phyloP scores from a whole-genome alignment of 2,329 filamentous ascomycete genomes.

The Alternaria brassicae region DNA sequence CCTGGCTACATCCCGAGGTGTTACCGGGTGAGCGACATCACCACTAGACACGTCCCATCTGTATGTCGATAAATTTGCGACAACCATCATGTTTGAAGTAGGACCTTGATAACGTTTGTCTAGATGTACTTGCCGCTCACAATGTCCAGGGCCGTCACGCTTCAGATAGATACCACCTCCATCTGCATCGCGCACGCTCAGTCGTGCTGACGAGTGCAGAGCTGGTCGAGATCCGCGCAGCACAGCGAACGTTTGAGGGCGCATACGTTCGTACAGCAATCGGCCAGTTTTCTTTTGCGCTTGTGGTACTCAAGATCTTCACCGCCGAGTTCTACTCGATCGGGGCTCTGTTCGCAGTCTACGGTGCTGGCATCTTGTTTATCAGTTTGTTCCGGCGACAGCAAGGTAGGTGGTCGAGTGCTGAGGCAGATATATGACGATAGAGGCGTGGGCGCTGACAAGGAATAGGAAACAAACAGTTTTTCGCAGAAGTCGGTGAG shows the following conservation, averaged over 20 bases:
- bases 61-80: neutral
- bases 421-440: neutral
- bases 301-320: constrained; percentile 96
- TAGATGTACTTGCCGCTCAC: neutral
- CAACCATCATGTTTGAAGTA: constrained; percentile 29
- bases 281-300: constrained; percentile 91
- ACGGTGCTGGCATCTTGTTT: constrained; percentile 82
- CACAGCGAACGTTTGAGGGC: constrained; percentile 95
- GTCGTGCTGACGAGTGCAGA: constrained; percentile 83
- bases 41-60: neutral
- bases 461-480: constrained; percentile 76
- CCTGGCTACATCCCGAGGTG: neutral
- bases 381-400: constrained; percentile 86
- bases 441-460: constrained; percentile 17
- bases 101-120: neutral
- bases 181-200: constrained; percentile 82
- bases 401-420: constrained; percentile 60
- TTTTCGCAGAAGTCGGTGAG: constrained; percentile 73
- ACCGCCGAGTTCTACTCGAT: constrained; percentile 96
- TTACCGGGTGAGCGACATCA: neutral
- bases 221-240: constrained; percentile 91
- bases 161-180: constrained; percentile 77
- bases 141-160: constrained; percentile 62
- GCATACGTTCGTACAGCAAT: constrained; percentile 95
- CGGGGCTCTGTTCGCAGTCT: constrained; percentile 92